Evolutionary conservation across 768 basidiomycete species (phyloP), one percentile per base, ranked within the genome.

Genomic region (Megacollybia marginata): DNA sequence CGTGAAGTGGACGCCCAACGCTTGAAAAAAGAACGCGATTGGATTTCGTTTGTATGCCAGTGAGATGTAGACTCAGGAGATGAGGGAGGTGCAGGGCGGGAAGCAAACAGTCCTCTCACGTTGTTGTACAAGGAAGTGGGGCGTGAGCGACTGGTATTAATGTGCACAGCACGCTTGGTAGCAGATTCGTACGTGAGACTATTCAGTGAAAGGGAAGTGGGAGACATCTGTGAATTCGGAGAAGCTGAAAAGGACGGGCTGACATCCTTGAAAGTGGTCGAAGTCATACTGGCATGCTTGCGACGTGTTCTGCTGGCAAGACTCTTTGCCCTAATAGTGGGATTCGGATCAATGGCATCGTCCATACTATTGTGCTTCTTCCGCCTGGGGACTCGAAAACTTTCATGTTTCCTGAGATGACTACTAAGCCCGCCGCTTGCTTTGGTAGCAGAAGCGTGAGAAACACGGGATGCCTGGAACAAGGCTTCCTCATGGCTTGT

Each of bases 391-490:
- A 86, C 77, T 20, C 83, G 74, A 18, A 88, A 76, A 46, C 84
- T 87, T 62, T 88, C 85, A 55, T 85, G 82, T 56, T 75, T 79
- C 7, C 74, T 79, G 49, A 87, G 68, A 31, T 79, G 75, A 52
- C 70, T 68, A 62, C 68, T 78, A 38, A 85, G 67, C 16, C 73
- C 76, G 23, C 83, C 83, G 51, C 72, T 74, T 13, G 83, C 79
- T 18, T 16, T 43, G 48, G 77, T 73, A 18, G 75, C 67, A 2
- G 64, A 66, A 6, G 69, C 65, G 35, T 69, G 66, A 42, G 69
- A 63, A 50, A 68, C 65, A 56, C 67, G 74, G 35, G 75, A 73
- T 16, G 71, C 69, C 57, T 78, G 76, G 63, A 85, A 84, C 47
- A 87, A 68, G 51, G 80, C 78, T 57, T 81, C 78, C 48, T 83